Conservation (phyloP, 257 asterid genomes). For the Oldenlandia corymbosa region DNA sequence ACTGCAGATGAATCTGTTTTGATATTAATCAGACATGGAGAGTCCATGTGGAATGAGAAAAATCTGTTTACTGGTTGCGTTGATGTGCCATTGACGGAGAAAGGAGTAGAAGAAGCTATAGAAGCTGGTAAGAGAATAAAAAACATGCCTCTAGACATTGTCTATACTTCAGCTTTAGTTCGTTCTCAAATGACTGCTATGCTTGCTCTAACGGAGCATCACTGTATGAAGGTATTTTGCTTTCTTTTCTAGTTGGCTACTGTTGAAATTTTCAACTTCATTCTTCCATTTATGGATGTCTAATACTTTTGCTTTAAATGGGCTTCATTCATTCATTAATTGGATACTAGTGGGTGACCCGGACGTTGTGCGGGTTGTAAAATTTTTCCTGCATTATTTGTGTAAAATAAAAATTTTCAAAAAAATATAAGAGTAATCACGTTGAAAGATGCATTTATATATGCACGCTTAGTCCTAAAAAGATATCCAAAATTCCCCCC, state of each 20-base stretch:
- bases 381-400: no score
- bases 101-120: conserved; percentile 83
- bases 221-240: conserved; percentile 60
- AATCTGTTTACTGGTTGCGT: conserved; percentile 93
- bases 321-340: background rate
- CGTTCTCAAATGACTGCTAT: conserved; percentile 96
- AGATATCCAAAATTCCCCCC: no score
- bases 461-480: no score
- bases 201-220: conserved; percentile 86
- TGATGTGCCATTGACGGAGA: conserved; percentile 76
- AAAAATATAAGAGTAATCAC: no score
- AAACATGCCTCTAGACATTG: conserved; percentile 67
- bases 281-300: background rate
- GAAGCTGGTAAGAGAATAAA: conserved; percentile 89
- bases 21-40: conserved; percentile 82
- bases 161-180: conserved; percentile 72
- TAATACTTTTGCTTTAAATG: background rate
- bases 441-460: no score
- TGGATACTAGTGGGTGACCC: no score
- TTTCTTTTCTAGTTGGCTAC: background rate
- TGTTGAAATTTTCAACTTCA: no score
- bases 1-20: conserved; percentile 59
- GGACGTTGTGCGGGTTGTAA: no score
- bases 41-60: conserved; percentile 98
- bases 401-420: no score